Base-by-base conservation (phyloP, 1,284 basidiomycete species). In the Sanghuangporus sanghuang region DNA sequence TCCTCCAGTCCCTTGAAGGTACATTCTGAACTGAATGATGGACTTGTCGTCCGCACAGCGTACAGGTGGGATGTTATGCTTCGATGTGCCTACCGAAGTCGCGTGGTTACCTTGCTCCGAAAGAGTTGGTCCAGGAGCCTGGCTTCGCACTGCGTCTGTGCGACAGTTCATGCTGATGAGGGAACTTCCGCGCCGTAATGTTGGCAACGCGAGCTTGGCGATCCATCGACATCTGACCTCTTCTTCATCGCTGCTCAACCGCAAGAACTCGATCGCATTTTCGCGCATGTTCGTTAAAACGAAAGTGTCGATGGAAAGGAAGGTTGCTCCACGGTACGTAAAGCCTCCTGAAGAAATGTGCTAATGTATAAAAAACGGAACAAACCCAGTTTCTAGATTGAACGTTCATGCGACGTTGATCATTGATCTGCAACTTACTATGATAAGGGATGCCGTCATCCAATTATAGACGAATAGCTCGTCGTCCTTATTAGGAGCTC, bases 331-430 rank as follows among this genome's bases (percentile, higher is more conserved):
- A 12, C 64, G 60, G 52, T 65, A 65, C 16, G 64, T 62, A 48
- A 61, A 61, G 53, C 55, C 57, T 38, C 21, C 50, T 23, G 57
- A 58, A 54, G 62, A 63, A 42, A 58, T 59, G n/a, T 58, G 62
- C 62, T 63, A 57, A 40, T 14, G 52, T 48, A 18, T 12, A 35
- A 6, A 48, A 48, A 14, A 36, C 35, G 23, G 21, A 18, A 27
- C 44, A 7, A 36, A 50, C 53, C 42, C 55, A 57, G 18, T 57
- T 42, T 42, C 39, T 36, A 57, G 32, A 48, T 44, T 57, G 7
- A 11, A 35, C 56, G 42, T 56, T 36, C 35, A 42, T 40, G 50
- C 27, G 23, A 53, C 69, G 77, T 64, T 66, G 81, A 81, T 62
- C 74, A 68, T 67, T 75, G 75, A 23, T 74, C 64, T 39, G 59